A percentile compares a stretch with the other conserved stretches of the same genome.
These are phyloP conservation scores for Gardenia jasminoides DNA, from an alignment of 257 asterid genomes.

Conservation along the genomic window DNA sequence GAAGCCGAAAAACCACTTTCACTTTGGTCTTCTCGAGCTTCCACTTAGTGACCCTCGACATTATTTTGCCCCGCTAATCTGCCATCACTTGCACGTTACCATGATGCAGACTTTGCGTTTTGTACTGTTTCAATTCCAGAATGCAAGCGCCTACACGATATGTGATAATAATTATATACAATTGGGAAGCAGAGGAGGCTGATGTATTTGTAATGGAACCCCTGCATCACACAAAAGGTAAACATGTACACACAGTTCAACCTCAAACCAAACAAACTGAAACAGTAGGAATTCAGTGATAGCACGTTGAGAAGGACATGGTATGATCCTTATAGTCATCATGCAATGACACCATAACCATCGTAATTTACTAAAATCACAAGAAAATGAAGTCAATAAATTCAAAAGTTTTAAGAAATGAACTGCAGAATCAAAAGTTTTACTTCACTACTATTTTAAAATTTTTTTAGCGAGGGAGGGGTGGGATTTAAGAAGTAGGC, in stretches of 20 bases:
- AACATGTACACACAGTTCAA: background rate
- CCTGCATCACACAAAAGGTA: background rate
- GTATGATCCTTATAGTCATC: background rate
- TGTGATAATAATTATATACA: background rate
- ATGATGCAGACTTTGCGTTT: slow-evolving; percentile 10
- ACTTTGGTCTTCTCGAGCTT: slow-evolving; percentile 96
- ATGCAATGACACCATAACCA: background rate
- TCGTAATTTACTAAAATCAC: background rate
- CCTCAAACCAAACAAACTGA: background rate
- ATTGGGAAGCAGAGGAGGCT: background rate
- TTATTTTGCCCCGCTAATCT: slow-evolving; percentile 41
- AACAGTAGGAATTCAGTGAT: background rate
- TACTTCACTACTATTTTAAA: background rate
- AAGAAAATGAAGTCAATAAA: background rate
- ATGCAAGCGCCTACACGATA: background rate
- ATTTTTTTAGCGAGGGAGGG: too few species aligned
- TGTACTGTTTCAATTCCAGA: slow-evolving; percentile 19
- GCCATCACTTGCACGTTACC: slow-evolving; percentile 43
- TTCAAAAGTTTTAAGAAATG: slow-evolving; percentile 1
- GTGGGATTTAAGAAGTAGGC: too few species aligned
- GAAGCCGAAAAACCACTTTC: slow-evolving; percentile 98
- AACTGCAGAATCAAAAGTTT: background rate
- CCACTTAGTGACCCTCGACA: slow-evolving; percentile 94
- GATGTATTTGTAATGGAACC: too few species aligned
- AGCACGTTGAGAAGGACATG: background rate